Base-by-base conservation (phyloP, 495 filamentous ascomycete genomes). In the Penicillium dipodomyicola region DNA sequence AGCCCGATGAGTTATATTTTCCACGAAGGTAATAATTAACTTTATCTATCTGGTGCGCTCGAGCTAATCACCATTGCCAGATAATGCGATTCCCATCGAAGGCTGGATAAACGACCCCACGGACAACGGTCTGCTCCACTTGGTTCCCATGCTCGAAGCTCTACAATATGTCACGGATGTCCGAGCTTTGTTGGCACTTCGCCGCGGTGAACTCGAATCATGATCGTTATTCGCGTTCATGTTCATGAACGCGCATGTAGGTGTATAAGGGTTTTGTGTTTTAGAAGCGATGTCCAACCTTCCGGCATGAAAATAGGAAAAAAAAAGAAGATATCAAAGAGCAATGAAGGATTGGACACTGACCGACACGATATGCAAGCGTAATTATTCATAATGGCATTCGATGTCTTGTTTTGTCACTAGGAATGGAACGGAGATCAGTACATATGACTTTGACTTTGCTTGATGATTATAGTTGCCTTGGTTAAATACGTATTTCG, bases 1-100 rank as follows among this genome's bases (percentile, higher is more conserved):
- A 96, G 91, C 68, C 95, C 94, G 14, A 85, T 96, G 79, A 96
- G 92, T 74, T 98, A 98, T 72, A 90, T 96, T 77, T 98, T 98
- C 77, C 94, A 98, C 69, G 91, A 96, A 84, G 95, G 94, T 96
- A 54, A 39, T 20, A 15, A 1, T 22, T 14, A n/a, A 7, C 0
- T 15, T 10, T 17, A 27, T 20, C 7, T 39, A 19, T 29, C 12
- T 39, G n/a, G 70, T 23, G 63, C 44, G 25, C 43, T 20, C 3
- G 12, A 9, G 53, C 59, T 67, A 59, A 70, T 40, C 40, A 27
- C 32, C 17, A 17, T 25, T 51, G 17, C 33, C 17, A 70, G 70
- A 70, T 58, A 69, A 73, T 45, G 68, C 65, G 8, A 67, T 72
- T 55, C 68, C 72, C 4, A 70, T 68, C 49, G 69, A 75, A 57